phyloP scores from a whole-genome alignment of 352 stramenopile species.

The Phytophthora palmivora region DNA sequence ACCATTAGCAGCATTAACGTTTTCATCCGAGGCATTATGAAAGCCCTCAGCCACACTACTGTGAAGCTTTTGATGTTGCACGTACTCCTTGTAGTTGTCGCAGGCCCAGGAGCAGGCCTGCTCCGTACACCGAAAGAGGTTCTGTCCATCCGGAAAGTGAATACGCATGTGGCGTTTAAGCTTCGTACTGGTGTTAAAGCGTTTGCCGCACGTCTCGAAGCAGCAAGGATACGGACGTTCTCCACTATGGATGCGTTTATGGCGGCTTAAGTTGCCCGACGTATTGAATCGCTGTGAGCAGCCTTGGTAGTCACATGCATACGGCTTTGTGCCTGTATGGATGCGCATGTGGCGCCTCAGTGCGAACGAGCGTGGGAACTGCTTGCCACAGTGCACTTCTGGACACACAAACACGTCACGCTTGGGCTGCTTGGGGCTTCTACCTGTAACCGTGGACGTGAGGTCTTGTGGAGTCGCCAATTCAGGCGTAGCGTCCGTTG shows the following conservation, averaged over 20 bases:
- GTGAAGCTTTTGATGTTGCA: slow-evolving; percentile 77
- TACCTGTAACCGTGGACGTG: background rate
- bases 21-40: slow-evolving; percentile 24
- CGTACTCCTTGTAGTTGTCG: slow-evolving; percentile 90
- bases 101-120: slow-evolving; percentile 58
- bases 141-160: slow-evolving; percentile 82
- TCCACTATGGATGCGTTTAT: slow-evolving; percentile 90
- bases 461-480: background rate
- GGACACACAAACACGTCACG: slow-evolving; percentile 66
- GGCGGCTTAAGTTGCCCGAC: slow-evolving; percentile 86
- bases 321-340: slow-evolving; percentile 85
- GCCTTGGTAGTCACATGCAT: slow-evolving; percentile 79
- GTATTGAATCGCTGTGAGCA: slow-evolving; percentile 87
- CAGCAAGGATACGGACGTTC: slow-evolving; percentile 85
- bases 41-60: slow-evolving; percentile 37
- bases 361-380: slow-evolving; percentile 85
- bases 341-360: slow-evolving; percentile 86
- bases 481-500: slow-evolving; percentile 16
- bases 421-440: slow-evolving; percentile 23
- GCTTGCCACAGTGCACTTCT: slow-evolving; percentile 85
- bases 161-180: slow-evolving; percentile 90
- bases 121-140: slow-evolving; percentile 77
- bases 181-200: slow-evolving; percentile 92
- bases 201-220: slow-evolving; percentile 80
- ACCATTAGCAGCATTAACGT: slow-evolving; percentile 19